Base-by-base conservation (phyloP, 106 monocot species). In the Dendrobium chrysotoxum region DNA sequence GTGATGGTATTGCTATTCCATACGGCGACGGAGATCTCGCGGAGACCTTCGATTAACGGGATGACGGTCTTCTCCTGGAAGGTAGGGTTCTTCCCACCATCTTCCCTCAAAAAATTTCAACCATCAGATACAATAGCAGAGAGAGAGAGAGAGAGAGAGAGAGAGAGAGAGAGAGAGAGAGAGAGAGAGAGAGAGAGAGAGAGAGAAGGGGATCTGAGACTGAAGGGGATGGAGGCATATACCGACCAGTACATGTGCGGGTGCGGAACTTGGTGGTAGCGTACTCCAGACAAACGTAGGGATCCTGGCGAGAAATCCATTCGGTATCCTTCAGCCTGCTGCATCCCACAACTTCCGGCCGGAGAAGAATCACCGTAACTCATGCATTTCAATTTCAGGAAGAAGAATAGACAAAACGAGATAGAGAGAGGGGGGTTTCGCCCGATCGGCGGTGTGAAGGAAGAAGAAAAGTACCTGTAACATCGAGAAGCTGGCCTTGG, bases 251-350 rank as follows among this genome's bases (percentile, higher is more conserved):
- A 86, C 93, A 92, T 78, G 96, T 96, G 42, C 90, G 81, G 47
- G 93, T 92, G 77, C 93, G 93, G 84, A 88, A 87, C 80, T 82
- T 93, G 80, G 90, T 88, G 84, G 21, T 85, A 81, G 91, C 93
- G 58, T 95, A 95, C 30, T 95, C 93, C 38, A 95, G 78, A 84
- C 87, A 88, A 70, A 95, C 95, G 82, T 95, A 95, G 17, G 95
- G 95, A 74, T 95, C 95, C 74, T 95, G 95, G 79, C 91, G 78
- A 8, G 91, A 88, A 72, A 95, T 86, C 85, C 93, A 85, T 82
- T 95, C 93, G 7, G 89, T 93, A 76, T 95, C 88, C 81, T 82
- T 89, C 81, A 93, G 74, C 81, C 80, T 93, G 83, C 46, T 81
- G 79, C 95, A 93, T 25, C 91, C 93, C 21, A 93, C 91, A 28